These are phyloP conservation scores for Calophaca sinica DNA, from an alignment of 306 rosid genomes.

Conservation along the genomic window DNA sequence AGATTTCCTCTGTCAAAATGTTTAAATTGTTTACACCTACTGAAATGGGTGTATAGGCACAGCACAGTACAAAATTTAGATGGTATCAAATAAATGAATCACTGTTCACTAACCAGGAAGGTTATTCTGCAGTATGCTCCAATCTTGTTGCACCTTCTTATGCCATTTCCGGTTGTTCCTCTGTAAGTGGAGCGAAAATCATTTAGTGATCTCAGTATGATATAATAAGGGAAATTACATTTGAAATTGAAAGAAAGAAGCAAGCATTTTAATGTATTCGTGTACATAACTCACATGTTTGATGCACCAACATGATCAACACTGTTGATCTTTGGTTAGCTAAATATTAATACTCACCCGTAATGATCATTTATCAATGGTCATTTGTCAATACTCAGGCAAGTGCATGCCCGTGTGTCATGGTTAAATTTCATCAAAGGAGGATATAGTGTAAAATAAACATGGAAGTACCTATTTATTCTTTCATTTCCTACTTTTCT, in stretches of 20 bases:
- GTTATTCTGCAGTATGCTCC: conserved; percentile 97
- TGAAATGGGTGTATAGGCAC: conserved; percentile 33
- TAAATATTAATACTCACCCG: conserved; percentile 28
- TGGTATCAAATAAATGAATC: conserved; percentile 42
- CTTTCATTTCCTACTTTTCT: conserved; percentile 31
- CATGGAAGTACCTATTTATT: conserved; percentile 33
- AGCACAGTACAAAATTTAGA: conserved; percentile 27
- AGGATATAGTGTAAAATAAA: conserved; percentile 21
- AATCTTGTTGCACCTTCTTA: conserved; percentile 98
- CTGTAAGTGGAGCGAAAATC: conserved; percentile 57
- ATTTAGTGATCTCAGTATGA: conserved; percentile 33
- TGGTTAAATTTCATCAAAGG: conserved; percentile 21
- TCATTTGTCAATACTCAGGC: conserved; percentile 1
- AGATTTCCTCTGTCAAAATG: conserved; percentile 79
- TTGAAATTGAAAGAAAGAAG: conserved; percentile 39
- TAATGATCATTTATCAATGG: not conserved
- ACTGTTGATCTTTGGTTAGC: conserved; percentile 19
- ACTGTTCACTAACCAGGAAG: conserved; percentile 75
- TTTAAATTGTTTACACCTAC: conserved; percentile 37
- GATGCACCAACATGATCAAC: conserved; percentile 19
- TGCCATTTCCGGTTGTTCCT: conserved; percentile 78
- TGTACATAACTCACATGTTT: not conserved
- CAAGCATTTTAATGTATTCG: conserved; percentile 8
- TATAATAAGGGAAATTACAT: conserved; percentile 35
- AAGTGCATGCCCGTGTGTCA: conserved; percentile 18